A percentile compares a stretch with the other conserved stretches of the same genome.
Evolutionary conservation across 2,329 filamentous ascomycete species (phyloP).

Genomic region (Talaromyces sp.): DNA sequence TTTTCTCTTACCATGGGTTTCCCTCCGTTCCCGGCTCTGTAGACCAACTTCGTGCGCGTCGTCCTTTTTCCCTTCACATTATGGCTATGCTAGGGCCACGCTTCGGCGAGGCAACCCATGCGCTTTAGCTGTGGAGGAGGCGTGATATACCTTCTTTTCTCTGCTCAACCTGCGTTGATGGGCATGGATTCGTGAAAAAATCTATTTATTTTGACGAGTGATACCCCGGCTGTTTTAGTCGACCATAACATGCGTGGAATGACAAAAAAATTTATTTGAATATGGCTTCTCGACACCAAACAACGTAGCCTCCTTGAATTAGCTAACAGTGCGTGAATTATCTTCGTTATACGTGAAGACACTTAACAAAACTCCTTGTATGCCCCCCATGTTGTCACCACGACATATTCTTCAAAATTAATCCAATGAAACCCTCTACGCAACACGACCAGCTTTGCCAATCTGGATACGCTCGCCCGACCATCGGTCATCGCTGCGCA

Average conservation of each 20-base stretch:
- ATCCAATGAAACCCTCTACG: neutral
- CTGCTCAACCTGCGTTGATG: neutral
- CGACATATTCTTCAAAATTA: neutral
- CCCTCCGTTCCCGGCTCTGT: slow-evolving; percentile 46
- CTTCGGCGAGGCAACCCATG: slow-evolving; percentile 30
- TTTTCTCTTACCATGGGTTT: slow-evolving; percentile 39
- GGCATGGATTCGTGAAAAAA: neutral
- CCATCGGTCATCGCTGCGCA: slow-evolving; percentile 69
- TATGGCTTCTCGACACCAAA: neutral
- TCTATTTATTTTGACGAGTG: neutral
- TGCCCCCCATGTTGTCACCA: slow-evolving; percentile 3
- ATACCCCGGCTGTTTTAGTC: neutral
- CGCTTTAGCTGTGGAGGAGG: slow-evolving; percentile 44
- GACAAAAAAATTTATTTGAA: neutral
- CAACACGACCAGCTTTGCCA: slow-evolving; percentile 64
- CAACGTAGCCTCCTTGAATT: neutral
- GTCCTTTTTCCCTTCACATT: slow-evolving; percentile 41
- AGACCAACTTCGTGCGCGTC: slow-evolving; percentile 33
- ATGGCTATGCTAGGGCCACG: slow-evolving; percentile 41
- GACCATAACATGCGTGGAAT: neutral
- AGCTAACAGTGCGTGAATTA: neutral
- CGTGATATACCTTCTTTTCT: slow-evolving; percentile 29
- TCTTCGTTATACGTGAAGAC: neutral
- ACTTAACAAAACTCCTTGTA: slow-evolving; percentile 8
- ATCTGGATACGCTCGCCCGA: slow-evolving; percentile 83